Evolutionary conservation across 2,329 filamentous ascomycete genomes (phyloP).

Genomic region (Helminthosporium solani): DNA sequence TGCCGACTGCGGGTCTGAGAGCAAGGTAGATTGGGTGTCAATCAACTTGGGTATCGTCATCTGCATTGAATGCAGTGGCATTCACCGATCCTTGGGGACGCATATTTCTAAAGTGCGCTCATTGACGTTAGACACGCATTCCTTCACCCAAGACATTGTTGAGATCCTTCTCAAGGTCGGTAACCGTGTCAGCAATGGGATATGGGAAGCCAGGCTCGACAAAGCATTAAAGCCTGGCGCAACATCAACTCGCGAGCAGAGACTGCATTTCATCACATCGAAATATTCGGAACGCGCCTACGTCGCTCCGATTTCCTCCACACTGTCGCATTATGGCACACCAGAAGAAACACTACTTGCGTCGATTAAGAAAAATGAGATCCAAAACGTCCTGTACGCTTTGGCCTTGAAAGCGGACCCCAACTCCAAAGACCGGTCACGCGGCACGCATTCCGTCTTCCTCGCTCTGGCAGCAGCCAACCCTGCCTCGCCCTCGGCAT

Average conservation of each 20-base stretch:
- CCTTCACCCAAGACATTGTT: slow-evolving; percentile 95
- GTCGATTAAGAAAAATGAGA: slow-evolving; percentile 93
- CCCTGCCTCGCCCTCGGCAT: slow-evolving; percentile 69
- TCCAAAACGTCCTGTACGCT: slow-evolving; percentile 88
- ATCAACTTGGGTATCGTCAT: slow-evolving; percentile 96
- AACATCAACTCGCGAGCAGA: slow-evolving; percentile 81
- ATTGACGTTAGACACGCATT: slow-evolving; percentile 90
- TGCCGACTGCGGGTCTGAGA: slow-evolving; percentile 87
- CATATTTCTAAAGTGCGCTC: slow-evolving; percentile 98
- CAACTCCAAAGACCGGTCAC: slow-evolving; percentile 74
- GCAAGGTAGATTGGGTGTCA: slow-evolving; percentile 97
- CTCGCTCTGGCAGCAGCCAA: slow-evolving; percentile 90
- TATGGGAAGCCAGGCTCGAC: slow-evolving; percentile 90
- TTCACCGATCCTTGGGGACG: slow-evolving; percentile 92
- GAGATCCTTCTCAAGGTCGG: slow-evolving; percentile 89
- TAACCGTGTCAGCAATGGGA: slow-evolving; percentile 92
- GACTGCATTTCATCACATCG: slow-evolving; percentile 89
- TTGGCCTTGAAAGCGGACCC: slow-evolving; percentile 83
- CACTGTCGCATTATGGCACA: slow-evolving; percentile 72
- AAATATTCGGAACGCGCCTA: slow-evolving; percentile 88
- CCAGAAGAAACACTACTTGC: slow-evolving; percentile 87
- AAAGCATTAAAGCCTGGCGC: slow-evolving; percentile 69
- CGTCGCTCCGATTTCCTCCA: slow-evolving; percentile 74
- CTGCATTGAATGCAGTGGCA: slow-evolving; percentile 97
- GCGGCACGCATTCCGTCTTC: slow-evolving; percentile 86